Percentiles rank a stretch among this genome's conserved stretches.
phyloP scores from a whole-genome alignment of 2,329 filamentous ascomycete species.

The Juglanconis sp. region DNA sequence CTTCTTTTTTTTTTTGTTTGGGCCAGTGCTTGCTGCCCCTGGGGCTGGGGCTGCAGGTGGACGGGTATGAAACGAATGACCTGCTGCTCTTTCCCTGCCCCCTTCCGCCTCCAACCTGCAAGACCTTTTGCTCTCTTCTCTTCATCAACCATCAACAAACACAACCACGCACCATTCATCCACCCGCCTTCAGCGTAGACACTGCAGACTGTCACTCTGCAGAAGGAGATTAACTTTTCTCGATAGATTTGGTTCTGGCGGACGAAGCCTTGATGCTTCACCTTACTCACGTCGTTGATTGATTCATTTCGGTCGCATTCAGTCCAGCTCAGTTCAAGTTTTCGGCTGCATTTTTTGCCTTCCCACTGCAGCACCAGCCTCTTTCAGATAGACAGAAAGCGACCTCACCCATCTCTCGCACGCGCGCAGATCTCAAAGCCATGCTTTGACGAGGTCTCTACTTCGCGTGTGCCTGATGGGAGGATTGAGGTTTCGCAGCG shows the following conservation, averaged over 20 bases:
- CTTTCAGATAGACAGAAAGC: constrained; percentile 17
- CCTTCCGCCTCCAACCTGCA: neutral
- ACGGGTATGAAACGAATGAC: constrained; percentile 2
- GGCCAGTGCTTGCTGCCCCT: neutral
- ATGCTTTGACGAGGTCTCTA: constrained; percentile 16
- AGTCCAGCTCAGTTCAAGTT: constrained; percentile 2
- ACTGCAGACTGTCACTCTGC: constrained; percentile 5
- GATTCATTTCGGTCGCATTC: neutral
- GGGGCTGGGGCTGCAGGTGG: neutral
- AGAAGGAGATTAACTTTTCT: neutral
- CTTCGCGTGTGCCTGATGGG: constrained; percentile 16
- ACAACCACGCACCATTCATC: neutral
- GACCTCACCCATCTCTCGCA: constrained; percentile 7
- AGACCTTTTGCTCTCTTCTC: neutral
- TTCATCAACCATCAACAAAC: neutral
- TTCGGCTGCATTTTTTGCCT: neutral
- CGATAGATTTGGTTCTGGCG: constrained; percentile 6
- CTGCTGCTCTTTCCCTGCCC: neutral
- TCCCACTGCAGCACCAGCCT: constrained; percentile 9
- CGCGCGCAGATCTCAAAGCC: constrained; percentile 5
- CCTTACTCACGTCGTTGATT: constrained; percentile 12
- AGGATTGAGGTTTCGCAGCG: constrained; percentile 16
- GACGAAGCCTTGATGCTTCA: neutral
- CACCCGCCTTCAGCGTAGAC: constrained; percentile 4
- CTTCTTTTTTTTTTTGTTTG: neutral